Evolutionary conservation across 2,329 filamentous ascomycete species (phyloP), one percentile per base, ranked within the genome.

Genomic region (Zymoseptoria pseudotritici): DNA sequence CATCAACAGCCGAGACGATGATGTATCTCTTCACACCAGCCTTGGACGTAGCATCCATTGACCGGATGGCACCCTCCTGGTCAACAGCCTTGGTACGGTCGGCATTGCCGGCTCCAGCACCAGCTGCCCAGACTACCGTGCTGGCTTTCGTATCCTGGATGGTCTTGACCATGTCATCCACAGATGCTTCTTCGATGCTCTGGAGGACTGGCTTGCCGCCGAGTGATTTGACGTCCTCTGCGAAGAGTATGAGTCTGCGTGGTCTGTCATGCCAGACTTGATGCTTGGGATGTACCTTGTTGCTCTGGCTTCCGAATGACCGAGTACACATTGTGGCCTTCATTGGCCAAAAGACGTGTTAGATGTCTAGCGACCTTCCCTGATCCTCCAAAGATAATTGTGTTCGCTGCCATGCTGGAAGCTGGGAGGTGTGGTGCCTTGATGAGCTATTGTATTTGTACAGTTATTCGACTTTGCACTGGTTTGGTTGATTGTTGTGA

Each of bases 11-110:
- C 0, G 85, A 87, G 56, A 89, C 77, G 66, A 88, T 80, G 54
- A 89, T 78, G 74, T 88, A 88, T 61, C 83, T 82, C 2, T 75
- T 83, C 62, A 88, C 76, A 0, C 83, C 79, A 0, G 79, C 78
- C 7, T 79, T 72, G 20, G 82, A 80, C 0, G 84, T 79, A 4
- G 86, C 84, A 55, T 80, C 79, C 74, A 87, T 82, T 70, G 86
- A 84, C 70, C 83, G 78, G 51, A 81, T 80, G 9, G 85, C 86
- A 2, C 86, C 86, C 67, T 88, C 84, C 50, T 82, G 78, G 71
- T 88, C 85, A 57, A 88, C 79, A 54, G 79, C 78, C 66, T 79
- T 79, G 1, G 84, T 87, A 67, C 83, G 70, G 17, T 83, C 79
- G 0, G 83, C 71, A 1, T 78, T 82, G 53, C 71, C 66, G 63